Evolutionary conservation across 2,329 filamentous ascomycete genomes (phyloP).

Genomic region (Cercospora canescens): DNA sequence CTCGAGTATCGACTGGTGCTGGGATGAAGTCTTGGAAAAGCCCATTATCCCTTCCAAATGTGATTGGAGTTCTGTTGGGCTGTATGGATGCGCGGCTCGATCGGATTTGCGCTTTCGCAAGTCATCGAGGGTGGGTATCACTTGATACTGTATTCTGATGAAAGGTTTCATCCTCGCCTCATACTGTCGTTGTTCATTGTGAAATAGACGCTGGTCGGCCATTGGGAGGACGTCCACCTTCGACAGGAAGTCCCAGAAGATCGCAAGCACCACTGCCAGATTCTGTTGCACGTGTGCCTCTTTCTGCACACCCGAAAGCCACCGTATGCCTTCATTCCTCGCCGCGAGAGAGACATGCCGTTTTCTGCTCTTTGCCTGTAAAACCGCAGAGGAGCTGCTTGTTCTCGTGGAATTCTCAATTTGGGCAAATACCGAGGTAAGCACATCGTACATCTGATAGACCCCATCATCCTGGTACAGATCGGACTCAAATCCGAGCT

Average conservation of each 20-base stretch:
- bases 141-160: slow-evolving; percentile 65
- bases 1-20: neutral
- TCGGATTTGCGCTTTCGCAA: slow-evolving; percentile 44
- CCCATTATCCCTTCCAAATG: slow-evolving; percentile 3
- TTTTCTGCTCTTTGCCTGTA: neutral
- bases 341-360: neutral
- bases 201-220: slow-evolving; percentile 57
- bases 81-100: neutral
- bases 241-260: slow-evolving; percentile 66
- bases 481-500: slow-evolving; percentile 91
- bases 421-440: slow-evolving; percentile 10
- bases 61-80: neutral
- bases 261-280: slow-evolving; percentile 36
- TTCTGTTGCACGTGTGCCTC: neutral
- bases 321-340: neutral
- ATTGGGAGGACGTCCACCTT: slow-evolving; percentile 58
- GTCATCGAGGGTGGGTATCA: slow-evolving; percentile 51
- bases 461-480: slow-evolving; percentile 86
- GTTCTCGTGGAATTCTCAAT: neutral
- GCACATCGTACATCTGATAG: slow-evolving; percentile 75
- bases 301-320: slow-evolving; percentile 1
- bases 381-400: neutral
- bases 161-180: slow-evolving; percentile 88
- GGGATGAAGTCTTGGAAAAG: neutral
- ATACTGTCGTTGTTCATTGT: slow-evolving; percentile 68